These are phyloP conservation scores for Schrenkiella parvula DNA, from an alignment of 345 rosid genomes.

Conservation along the genomic window DNA sequence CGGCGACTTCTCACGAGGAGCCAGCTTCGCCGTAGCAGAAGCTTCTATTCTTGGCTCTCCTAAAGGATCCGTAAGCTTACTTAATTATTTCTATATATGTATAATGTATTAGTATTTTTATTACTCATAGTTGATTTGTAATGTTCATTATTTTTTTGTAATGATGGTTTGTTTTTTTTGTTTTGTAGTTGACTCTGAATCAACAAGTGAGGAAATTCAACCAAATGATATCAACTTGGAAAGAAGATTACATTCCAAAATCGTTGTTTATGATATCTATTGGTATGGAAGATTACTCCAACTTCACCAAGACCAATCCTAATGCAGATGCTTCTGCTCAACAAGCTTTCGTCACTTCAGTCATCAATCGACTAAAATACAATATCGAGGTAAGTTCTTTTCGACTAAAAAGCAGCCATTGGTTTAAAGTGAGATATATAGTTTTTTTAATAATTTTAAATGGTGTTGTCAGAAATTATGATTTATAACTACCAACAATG, in stretches of 20 bases:
- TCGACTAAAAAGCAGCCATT: background rate
- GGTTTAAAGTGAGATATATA: too few relatives aligned
- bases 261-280: slow-evolving; percentile 24
- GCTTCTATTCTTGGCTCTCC: slow-evolving; percentile 22
- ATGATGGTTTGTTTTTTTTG: background rate
- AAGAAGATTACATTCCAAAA: background rate
- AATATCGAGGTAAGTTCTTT: slow-evolving; percentile 11
- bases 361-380: background rate
- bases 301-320: slow-evolving; percentile 7
- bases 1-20: slow-evolving; percentile 26
- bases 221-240: slow-evolving; percentile 18
- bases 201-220: slow-evolving; percentile 18
- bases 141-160: background rate
- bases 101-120: background rate
- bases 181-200: slow-evolving; percentile 14
- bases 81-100: background rate
- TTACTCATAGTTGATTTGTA: background rate
- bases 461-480: too few relatives aligned
- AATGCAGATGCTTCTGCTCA: slow-evolving; percentile 20
- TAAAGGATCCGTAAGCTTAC: background rate
- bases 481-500: too few relatives aligned
- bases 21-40: slow-evolving; percentile 19
- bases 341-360: slow-evolving; percentile 15
- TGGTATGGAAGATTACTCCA: slow-evolving; percentile 23
- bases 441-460: too few relatives aligned